A percentile compares a stretch with the other conserved stretches of the same genome.
Conservation (phyloP, 73 alveolate genomes). For the Urostyla sp. region DNA sequence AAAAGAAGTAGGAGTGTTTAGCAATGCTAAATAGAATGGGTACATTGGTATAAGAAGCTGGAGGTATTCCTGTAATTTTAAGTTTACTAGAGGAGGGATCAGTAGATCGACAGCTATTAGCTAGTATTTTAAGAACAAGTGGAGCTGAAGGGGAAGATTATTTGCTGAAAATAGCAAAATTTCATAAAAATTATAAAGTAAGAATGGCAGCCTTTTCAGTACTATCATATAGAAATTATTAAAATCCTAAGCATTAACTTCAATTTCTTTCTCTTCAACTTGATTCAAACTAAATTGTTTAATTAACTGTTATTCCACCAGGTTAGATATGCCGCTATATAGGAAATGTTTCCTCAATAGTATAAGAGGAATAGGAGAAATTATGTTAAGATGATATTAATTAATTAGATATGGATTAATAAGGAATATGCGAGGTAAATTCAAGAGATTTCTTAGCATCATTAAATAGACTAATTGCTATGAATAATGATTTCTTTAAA, state of each 20-base stretch:
- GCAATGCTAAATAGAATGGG: constrained; percentile 92
- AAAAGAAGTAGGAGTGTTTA: constrained; percentile 77
- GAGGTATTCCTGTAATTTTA: constrained; percentile 69
- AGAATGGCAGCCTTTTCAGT: constrained; percentile 90
- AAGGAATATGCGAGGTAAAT: constrained; percentile 79
- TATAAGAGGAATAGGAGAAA: constrained; percentile 71
- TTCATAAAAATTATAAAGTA: constrained; percentile 76
- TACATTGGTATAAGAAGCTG: constrained; percentile 85
- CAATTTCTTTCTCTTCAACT: constrained; percentile 71
- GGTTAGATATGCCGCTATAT: constrained; percentile 86
- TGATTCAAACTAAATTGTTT: constrained; percentile 78
- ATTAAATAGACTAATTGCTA: constrained; percentile 84
- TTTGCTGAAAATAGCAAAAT: constrained; percentile 77
- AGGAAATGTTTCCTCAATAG: constrained; percentile 86
- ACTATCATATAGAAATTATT: constrained; percentile 78
- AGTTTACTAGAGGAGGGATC: constrained; percentile 89
- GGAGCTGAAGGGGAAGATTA: constrained; percentile 85
- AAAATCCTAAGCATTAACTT: constrained; percentile 71
- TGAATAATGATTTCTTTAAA: constrained; percentile 80
- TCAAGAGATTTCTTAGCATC: constrained; percentile 95
- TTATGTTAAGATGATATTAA: constrained; percentile 67
- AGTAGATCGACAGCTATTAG: constrained; percentile 86
- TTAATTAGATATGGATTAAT: constrained; percentile 67
- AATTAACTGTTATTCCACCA: constrained; percentile 81
- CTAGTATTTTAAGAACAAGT: constrained; percentile 84